Conservation (phyloP, 108 stramenopile species). For the Nannochloropsis granulata region DNA sequence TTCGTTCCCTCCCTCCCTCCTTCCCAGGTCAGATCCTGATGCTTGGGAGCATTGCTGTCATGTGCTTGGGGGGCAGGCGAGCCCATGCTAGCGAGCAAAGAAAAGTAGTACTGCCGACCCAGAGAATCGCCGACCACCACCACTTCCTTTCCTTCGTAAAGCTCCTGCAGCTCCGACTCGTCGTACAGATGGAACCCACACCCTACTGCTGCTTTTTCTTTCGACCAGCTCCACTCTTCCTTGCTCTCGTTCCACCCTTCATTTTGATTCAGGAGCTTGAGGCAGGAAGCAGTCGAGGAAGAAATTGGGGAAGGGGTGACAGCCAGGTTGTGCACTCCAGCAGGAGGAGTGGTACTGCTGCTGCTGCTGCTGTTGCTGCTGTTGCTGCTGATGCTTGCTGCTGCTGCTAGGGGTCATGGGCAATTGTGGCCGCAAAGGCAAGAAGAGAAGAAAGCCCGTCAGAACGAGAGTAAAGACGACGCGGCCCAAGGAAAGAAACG, state of each 20-base stretch:
- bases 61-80: slow-evolving; percentile 13
- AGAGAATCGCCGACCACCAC: slow-evolving; percentile 28
- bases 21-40: slow-evolving; percentile 15
- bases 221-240: background rate
- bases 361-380: background rate
- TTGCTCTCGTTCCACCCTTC: background rate
- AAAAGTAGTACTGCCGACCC: slow-evolving; percentile 16
- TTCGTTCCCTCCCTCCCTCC: background rate
- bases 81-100: slow-evolving; percentile 5
- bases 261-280: background rate
- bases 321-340: background rate
- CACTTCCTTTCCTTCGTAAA: background rate
- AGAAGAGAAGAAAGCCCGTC: background rate
- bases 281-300: background rate
- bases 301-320: background rate
- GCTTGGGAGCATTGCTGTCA: slow-evolving; percentile 17
- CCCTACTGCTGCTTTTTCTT: background rate
- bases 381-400: background rate
- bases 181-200: background rate
- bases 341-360: background rate
- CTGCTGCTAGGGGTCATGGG: background rate
- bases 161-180: background rate
- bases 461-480: background rate
- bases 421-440: background rate
- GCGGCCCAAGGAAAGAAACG: background rate